A percentile compares a stretch with the other conserved stretches of the same genome.
phyloP scores from a whole-genome alignment of 108 stramenopile genomes.

The Mayamaea pseudoterrestris region DNA sequence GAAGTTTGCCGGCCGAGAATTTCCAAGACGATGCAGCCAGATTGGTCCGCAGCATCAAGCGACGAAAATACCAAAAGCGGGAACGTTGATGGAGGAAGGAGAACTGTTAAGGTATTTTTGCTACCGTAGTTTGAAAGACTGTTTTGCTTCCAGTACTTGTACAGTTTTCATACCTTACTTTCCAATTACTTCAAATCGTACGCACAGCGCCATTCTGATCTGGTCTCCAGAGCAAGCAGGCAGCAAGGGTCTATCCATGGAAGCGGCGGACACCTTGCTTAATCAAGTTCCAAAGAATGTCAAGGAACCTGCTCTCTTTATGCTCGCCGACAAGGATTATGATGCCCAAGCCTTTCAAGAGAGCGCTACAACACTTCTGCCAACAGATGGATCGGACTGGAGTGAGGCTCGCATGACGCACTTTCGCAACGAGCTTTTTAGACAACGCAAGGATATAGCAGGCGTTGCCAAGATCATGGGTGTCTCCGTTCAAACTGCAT shows the following conservation, averaged over 20 bases:
- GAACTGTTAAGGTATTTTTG: slow-evolving; percentile 16
- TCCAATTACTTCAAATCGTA: background rate
- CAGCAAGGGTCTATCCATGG: slow-evolving; percentile 11
- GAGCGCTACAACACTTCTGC: slow-evolving; percentile 15
- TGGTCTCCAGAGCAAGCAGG: slow-evolving; percentile 43
- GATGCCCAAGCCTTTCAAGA: slow-evolving; percentile 16
- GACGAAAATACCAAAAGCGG: slow-evolving; percentile 24
- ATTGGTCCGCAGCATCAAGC: slow-evolving; percentile 56
- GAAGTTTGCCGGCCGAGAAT: slow-evolving; percentile 49
- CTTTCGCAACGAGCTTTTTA: slow-evolving; percentile 41
- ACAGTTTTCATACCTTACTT: background rate
- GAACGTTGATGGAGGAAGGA: slow-evolving; percentile 7
- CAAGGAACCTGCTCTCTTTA: slow-evolving; percentile 35
- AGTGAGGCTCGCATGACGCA: slow-evolving; percentile 38
- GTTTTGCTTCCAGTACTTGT: background rate
- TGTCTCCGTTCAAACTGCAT: slow-evolving; percentile 28
- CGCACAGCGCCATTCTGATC: slow-evolving; percentile 33
- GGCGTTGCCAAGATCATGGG: slow-evolving; percentile 31
- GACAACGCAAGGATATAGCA: slow-evolving; percentile 42
- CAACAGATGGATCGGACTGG: slow-evolving; percentile 51
- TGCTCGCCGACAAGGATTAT: slow-evolving; percentile 35
- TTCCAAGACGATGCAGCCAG: slow-evolving; percentile 40
- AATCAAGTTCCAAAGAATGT: slow-evolving; percentile 31
- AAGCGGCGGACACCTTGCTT: slow-evolving; percentile 31
- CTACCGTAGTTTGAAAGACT: background rate